Conservation (phyloP, 495 filamentous ascomycete species). For the Xylaria flabelliformis region DNA sequence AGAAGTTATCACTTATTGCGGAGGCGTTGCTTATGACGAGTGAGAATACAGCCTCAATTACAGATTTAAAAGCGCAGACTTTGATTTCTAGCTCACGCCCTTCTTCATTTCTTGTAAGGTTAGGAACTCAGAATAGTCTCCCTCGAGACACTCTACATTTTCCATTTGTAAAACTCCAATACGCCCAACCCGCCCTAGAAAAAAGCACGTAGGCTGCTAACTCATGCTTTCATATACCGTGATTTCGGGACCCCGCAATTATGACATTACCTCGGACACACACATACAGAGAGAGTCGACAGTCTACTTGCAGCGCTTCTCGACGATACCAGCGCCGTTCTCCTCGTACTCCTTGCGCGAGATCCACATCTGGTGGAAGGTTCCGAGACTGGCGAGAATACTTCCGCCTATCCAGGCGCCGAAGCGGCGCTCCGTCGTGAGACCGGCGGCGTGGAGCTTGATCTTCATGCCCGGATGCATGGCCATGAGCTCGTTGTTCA, state of each 20-base stretch:
- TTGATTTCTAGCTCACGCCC: background rate
- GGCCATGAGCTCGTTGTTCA: constrained; percentile 79
- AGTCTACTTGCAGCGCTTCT: constrained; percentile 76
- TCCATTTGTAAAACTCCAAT: constrained; percentile 20
- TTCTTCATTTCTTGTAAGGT: no score
- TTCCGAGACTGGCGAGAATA: constrained; percentile 93
- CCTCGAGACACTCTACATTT: constrained; percentile 19
- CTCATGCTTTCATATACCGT: constrained; percentile 23
- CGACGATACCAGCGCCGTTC: constrained; percentile 72
- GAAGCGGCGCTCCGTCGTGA: constrained; percentile 84
- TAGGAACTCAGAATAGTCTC: no score
- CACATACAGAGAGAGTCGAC: constrained; percentile 30
- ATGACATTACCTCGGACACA: constrained; percentile 15
- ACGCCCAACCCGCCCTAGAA: constrained; percentile 15
- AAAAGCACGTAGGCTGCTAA: constrained; percentile 4
- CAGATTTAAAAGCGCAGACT: background rate
- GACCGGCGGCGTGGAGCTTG: constrained; percentile 82
- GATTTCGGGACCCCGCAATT: constrained; percentile 17
- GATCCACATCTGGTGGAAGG: constrained; percentile 99
- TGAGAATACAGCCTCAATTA: background rate
- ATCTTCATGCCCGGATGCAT: constrained; percentile 83
- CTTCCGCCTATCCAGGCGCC: constrained; percentile 96
- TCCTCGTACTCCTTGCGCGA: constrained; percentile 83
- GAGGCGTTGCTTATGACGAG: background rate
- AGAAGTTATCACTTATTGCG: background rate